Percentiles rank a stretch among this genome's conserved stretches.
Evolutionary conservation across 1,284 basidiomycete species (phyloP).

Genomic region (Austroboletus niveus): DNA sequence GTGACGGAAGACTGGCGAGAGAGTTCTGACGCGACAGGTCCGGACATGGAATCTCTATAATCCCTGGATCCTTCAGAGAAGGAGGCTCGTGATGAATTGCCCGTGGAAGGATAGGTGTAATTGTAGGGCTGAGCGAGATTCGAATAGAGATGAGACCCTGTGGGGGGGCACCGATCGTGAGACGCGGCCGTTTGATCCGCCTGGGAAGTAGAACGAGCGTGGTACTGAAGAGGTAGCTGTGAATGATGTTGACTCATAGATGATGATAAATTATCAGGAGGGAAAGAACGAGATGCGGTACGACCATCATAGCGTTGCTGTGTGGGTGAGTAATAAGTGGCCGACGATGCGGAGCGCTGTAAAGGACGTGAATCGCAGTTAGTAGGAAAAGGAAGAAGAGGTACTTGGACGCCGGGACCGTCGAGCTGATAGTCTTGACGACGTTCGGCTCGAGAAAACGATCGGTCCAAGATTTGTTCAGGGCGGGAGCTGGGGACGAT

Average conservation of each 20-base stretch:
- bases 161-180: constrained; percentile 27
- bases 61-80: constrained; percentile 19
- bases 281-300: constrained; percentile 15
- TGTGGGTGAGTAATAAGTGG: constrained; percentile 20
- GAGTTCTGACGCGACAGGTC: constrained; percentile 10
- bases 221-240: constrained; percentile 21
- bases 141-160: constrained; percentile 29
- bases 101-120: constrained; percentile 15
- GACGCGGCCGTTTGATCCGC: constrained; percentile 25
- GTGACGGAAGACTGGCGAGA: constrained; percentile 21
- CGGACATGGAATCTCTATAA: constrained; percentile 18
- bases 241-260: constrained; percentile 23
- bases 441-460: constrained; percentile 25
- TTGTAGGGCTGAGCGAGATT: constrained; percentile 23
- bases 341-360: constrained; percentile 24
- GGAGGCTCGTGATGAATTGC: constrained; percentile 21
- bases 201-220: constrained; percentile 30
- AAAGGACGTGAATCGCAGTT: constrained; percentile 8
- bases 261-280: constrained; percentile 23
- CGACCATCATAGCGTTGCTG: constrained; percentile 31
- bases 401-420: constrained; percentile 33
- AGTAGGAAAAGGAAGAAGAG: not conserved
- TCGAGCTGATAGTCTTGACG: constrained; percentile 26
- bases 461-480: constrained; percentile 23
- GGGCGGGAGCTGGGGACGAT: constrained; percentile 37